Base-by-base conservation (phyloP, 2,329 filamentous ascomycete species). In the Ophiostoma triangulosporum region DNA sequence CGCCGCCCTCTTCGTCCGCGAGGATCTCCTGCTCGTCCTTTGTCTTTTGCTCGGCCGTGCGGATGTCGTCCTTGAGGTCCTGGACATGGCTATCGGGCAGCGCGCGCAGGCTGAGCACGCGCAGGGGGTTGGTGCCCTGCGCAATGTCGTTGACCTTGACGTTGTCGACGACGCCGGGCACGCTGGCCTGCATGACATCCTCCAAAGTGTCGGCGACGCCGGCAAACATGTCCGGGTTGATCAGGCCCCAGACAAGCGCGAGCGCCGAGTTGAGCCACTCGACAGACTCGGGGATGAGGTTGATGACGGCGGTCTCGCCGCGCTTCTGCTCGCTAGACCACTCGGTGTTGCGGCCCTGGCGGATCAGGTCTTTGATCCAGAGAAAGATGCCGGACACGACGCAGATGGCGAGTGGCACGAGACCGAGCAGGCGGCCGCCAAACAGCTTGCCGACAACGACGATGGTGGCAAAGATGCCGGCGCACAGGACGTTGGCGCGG, bases 171-270 rank as follows among this genome's bases (percentile, higher is more conserved):
- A 97, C 72, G 1, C 85, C 82, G 0, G 93, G 93, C 0, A 96
- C 86, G 0, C 88, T 95, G 20, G 90, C 91, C 65, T 94, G 89
- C 91, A 97, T 97, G 60, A 97, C 86, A 65, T 97, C 91, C 68
- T 93, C 87, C 6, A 93, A 77, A 12, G 87, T 96, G 64, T 97
- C 93, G n/a, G 90, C 90, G 8, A 96, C 79, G 6, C 80, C 80
- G n/a, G 80, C 73, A 66, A 98, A 93, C 86, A 97, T 94, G 43
- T 97, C 91, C 0, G 93, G 91, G 63, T 97, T 94, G 58, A 96
- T 83, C 4, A 97, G 72, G 0, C 88, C 86, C 93, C 93, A 98
- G 43, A 93, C 76, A 40, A 95, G 78, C 1, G 78, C 80, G 4
- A 97, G 68, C 50, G 93, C 79, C 0, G 87, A 90, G 66, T 98